Percentiles rank a stretch among this genome's conserved stretches.
Conservation (phyloP, 441 rosid species). For the Breynia disticha region DNA sequence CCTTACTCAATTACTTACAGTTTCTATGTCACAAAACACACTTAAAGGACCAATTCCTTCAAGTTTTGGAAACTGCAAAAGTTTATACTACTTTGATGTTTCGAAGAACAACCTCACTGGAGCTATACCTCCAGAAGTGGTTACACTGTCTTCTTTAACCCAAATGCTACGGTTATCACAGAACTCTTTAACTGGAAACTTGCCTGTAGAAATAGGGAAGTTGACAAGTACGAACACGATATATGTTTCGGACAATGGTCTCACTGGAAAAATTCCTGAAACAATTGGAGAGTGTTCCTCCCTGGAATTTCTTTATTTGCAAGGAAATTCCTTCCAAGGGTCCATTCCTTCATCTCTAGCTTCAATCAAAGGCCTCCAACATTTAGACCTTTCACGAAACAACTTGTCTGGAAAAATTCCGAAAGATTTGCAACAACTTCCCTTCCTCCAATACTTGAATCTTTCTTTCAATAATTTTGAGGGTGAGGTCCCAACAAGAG, state of each 20-base stretch:
- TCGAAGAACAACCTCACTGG: background rate
- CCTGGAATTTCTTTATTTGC: conserved; percentile 7
- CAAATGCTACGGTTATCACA: background rate
- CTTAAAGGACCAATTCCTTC: conserved; percentile 11
- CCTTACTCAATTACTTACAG: background rate
- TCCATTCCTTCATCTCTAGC: conserved; percentile 9
- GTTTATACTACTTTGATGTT: background rate
- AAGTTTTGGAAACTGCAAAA: background rate
- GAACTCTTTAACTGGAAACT: conserved; percentile 6
- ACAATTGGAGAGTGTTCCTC: conserved; percentile 4
- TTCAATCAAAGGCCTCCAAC: conserved; percentile 4
- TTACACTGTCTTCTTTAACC: background rate
- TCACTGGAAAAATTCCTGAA: conserved; percentile 10
- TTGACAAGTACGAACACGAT: background rate
- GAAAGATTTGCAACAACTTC: background rate
- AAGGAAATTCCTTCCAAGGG: conserved; percentile 10
- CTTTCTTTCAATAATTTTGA: conserved; percentile 7
- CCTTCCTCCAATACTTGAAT: conserved; percentile 2
- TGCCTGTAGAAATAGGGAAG: conserved; percentile 2
- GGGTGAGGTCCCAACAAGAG: background rate
- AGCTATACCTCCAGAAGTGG: background rate
- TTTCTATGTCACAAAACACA: background rate
- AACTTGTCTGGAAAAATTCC: conserved; percentile 17
- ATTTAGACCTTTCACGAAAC: conserved; percentile 19
- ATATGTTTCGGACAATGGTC: conserved; percentile 1